phyloP scores from a whole-genome alignment of 106 monocot genomes.

The Platanthera guangdongensis region DNA sequence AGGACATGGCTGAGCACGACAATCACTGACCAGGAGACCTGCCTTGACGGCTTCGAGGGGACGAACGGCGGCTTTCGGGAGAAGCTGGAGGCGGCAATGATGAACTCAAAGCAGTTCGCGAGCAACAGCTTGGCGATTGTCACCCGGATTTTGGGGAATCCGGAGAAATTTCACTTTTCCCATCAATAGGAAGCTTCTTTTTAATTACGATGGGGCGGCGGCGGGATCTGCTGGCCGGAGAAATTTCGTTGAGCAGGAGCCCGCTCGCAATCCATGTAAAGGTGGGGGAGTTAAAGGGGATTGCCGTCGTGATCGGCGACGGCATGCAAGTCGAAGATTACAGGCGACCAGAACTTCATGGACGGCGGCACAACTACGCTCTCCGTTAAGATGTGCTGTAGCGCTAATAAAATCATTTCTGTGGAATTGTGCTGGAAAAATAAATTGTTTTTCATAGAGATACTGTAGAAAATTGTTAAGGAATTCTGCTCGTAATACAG shows the following conservation, averaged over 20 bases:
- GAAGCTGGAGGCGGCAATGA: constrained; percentile 34
- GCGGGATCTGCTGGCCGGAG: not conserved
- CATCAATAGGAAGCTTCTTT: constrained; percentile 23
- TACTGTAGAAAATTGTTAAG: too few relatives aligned
- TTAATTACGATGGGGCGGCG: too few relatives aligned
- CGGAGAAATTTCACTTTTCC: constrained; percentile 16
- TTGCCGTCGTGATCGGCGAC: constrained; percentile 41
- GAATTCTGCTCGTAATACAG: too few relatives aligned
- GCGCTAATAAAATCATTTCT: not conserved
- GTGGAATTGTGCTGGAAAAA: too few relatives aligned
- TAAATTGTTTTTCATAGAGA: too few relatives aligned
- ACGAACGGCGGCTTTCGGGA: constrained; percentile 15
- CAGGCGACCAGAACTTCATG: constrained; percentile 46
- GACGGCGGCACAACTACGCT: too few relatives aligned
- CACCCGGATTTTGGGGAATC: constrained; percentile 16
- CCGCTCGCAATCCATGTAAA: constrained; percentile 52
- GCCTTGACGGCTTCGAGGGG: constrained; percentile 43
- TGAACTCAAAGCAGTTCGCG: constrained; percentile 26
- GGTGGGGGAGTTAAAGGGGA: constrained; percentile 42
- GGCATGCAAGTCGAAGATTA: constrained; percentile 37
- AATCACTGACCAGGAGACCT: constrained; percentile 36
- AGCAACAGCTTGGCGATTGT: constrained; percentile 46
- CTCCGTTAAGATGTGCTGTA: too few relatives aligned
- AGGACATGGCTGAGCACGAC: constrained; percentile 44
- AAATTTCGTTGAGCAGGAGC: not conserved